Evolutionary conservation across 2,329 filamentous ascomycete species (phyloP).

Genomic region (Exophiala sideris): DNA sequence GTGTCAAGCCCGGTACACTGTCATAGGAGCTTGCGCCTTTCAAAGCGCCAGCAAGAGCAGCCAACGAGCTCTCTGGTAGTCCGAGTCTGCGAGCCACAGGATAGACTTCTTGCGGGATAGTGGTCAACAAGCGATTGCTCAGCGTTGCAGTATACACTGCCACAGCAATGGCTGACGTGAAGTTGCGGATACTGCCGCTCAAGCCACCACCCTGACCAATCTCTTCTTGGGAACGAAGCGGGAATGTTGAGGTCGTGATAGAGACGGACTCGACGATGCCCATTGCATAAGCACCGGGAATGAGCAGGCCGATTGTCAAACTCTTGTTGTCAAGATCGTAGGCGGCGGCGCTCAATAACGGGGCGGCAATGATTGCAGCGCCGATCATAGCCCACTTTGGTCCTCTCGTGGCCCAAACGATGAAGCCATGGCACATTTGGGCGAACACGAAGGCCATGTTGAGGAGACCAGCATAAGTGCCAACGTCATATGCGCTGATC

Average conservation of each 20-base stretch:
- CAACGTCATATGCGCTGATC: not conserved
- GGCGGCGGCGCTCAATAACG: not conserved
- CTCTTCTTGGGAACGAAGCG: conserved; percentile 4
- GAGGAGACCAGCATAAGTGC: not conserved
- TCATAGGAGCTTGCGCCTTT: not conserved
- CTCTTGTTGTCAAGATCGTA: not conserved
- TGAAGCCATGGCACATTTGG: not conserved
- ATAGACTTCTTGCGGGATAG: not conserved
- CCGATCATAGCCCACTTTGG: not conserved
- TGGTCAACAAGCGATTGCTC: conserved; percentile 2
- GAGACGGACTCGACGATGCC: not conserved
- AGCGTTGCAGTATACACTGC: conserved; percentile 3
- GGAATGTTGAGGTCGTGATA: not conserved
- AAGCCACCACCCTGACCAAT: conserved; percentile 8
- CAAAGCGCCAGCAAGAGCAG: not conserved
- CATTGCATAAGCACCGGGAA: not conserved
- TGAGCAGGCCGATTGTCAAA: not conserved
- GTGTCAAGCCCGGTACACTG: not conserved
- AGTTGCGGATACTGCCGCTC: not conserved
- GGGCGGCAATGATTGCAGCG: not conserved
- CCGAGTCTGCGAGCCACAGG: not conserved
- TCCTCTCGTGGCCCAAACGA: not conserved
- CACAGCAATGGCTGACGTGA: not conserved
- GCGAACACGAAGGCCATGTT: not conserved
- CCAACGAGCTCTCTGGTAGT: not conserved